Base-by-base conservation (phyloP, 805 yeast genomes). In the Candida yuanshanica region DNA sequence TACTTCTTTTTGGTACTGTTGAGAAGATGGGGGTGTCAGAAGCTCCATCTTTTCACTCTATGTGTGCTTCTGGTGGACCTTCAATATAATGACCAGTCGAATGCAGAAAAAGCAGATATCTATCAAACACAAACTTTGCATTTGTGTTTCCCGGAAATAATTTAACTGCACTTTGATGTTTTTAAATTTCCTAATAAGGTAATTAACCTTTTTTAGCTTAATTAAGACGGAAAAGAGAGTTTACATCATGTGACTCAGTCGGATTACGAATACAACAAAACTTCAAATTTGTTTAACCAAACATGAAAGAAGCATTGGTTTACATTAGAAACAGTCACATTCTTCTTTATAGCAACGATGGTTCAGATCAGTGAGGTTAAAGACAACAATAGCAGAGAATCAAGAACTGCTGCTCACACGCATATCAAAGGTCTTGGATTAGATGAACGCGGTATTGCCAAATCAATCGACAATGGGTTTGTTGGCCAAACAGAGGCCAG, bases 371-470 rank as follows among this genome's bases (percentile, higher is more conserved):
- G 70, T 62, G 95, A 87, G 62, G 83, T 86, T 36, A 83, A 79
- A 50, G 82, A 83, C 41, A 51, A 63, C 20, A 47, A 45, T 27
- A 45, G 51, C 7, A 70, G 80, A 42, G 83, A 79, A 44, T 69
- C 75, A 43, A 74, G 95, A 50, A 86, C 95, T 1, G 96, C 98
- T 1, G 93, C 99, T 5, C 99, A 91, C 61, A 90, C 99, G 3
- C 99, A 91, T 61, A 91, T 91, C 71, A 83, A 83, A 55, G 98
- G 98, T 2, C 74, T 91, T 16, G 99, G 99, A 2, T 70, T 91
- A 37, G 96, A 91, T 59, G 98, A 90, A 51, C 80, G 75, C 46
- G 95, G 97, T 29, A 63, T 73, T 29, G 96, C 98, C 24, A 83
- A 84, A 51, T 75, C 74, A 36, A 75, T 82, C 31, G 96, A 90